A percentile compares a stretch with the other conserved stretches of the same genome.
Conservation (phyloP, 495 filamentous ascomycete species). For the Aspergillus haitiensis region DNA sequence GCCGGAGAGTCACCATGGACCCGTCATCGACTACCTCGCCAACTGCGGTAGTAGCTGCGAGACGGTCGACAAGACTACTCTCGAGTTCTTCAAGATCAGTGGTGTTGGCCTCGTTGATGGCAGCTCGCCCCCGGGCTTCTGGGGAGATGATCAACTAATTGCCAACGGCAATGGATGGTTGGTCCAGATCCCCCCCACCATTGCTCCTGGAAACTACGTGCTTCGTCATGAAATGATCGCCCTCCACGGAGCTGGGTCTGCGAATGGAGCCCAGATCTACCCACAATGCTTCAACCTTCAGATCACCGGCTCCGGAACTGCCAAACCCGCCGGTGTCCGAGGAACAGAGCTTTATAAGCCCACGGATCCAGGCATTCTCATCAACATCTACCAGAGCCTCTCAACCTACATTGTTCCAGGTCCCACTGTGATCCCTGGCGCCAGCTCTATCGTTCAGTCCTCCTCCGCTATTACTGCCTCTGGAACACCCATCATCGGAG, state of each 20-base stretch:
- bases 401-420: conserved; percentile 53
- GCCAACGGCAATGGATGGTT: conserved; percentile 60
- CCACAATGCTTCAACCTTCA: conserved; percentile 67
- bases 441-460: conserved; percentile 4
- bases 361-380: conserved; percentile 54
- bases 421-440: conserved; percentile 35
- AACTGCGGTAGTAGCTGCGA: no score
- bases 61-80: no score
- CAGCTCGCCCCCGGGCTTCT: conserved; percentile 44
- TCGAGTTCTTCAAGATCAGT: no score
- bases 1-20: conserved; percentile 53
- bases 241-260: conserved; percentile 53
- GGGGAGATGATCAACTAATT: conserved; percentile 62
- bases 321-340: conserved; percentile 46
- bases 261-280: conserved; percentile 64
- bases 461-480: conserved; percentile 19
- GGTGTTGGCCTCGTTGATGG: conserved; percentile 51
- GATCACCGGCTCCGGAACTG: conserved; percentile 57
- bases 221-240: conserved; percentile 70
- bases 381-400: conserved; percentile 58
- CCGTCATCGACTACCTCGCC: conserved; percentile 5
- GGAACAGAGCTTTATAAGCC: conserved; percentile 56
- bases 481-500: conserved; percentile 8
- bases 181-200: conserved; percentile 57
- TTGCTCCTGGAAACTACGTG: conserved; percentile 64